A percentile compares a stretch with the other conserved stretches of the same genome.
Evolutionary conservation across 176 grass and related monocot species (phyloP).

Genomic region (Melocanna baccifera): DNA sequence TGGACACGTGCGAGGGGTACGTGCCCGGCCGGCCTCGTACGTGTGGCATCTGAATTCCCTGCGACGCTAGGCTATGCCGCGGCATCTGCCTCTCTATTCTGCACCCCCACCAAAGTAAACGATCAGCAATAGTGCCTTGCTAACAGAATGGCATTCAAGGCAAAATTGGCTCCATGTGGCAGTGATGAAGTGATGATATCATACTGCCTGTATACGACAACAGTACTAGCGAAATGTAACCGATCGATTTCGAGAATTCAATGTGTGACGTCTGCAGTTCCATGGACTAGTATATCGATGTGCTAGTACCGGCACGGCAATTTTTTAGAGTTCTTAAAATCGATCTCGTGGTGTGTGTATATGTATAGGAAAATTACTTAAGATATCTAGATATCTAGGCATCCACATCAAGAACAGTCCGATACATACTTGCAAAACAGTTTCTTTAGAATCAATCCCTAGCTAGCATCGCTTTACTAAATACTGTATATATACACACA

Average conservation of each 20-base stretch:
- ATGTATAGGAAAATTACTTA: no score
- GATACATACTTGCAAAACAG: no score
- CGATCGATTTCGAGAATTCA: neutral
- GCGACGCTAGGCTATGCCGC: neutral
- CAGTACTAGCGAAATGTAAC: neutral
- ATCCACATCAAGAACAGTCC: no score
- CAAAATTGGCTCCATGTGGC: conserved; percentile 25
- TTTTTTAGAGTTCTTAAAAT: no score
- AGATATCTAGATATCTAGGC: no score
- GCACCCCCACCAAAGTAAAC: neutral
- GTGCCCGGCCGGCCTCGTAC: neutral
- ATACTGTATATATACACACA: no score
- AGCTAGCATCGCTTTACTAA: no score
- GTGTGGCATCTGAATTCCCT: neutral
- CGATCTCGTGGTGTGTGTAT: no score
- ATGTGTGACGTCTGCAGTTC: neutral
- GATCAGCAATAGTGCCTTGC: neutral
- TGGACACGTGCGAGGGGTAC: neutral
- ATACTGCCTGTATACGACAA: neutral
- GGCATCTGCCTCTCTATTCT: neutral
- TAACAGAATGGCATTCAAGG: conserved; percentile 30
- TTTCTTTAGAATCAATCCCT: neutral
- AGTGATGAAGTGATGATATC: neutral
- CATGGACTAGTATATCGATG: neutral
- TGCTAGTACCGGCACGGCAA: no score